A percentile compares a stretch with the other conserved stretches of the same genome.
Evolutionary conservation across 345 rosid species (phyloP).

Genomic region (Hibiscus tridactylites): DNA sequence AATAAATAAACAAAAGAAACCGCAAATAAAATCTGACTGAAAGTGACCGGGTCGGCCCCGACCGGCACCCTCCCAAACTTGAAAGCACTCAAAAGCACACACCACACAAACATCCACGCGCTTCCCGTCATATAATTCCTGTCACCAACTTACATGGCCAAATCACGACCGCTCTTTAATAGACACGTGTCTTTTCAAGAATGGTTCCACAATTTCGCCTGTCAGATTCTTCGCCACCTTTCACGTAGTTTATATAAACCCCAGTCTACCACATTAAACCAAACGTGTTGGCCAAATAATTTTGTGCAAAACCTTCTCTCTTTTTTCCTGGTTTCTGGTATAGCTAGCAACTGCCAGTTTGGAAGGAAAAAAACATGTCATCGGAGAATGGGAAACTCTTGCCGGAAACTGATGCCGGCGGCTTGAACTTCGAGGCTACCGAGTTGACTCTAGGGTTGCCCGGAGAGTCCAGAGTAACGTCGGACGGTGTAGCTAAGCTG

Average conservation of each 20-base stretch:
- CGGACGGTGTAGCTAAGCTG: constrained; percentile 7
- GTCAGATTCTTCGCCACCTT: neutral
- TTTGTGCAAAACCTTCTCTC: neutral
- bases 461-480: constrained; percentile 21
- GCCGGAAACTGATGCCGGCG: constrained; percentile 23
- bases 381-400: constrained; percentile 10
- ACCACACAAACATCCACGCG: constrained; percentile 18
- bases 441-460: constrained; percentile 58
- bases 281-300: constrained; percentile 15
- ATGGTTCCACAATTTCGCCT: neutral
- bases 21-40: neutral
- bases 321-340: neutral
- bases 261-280: neutral
- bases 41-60: constrained; percentile 15
- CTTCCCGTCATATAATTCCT: constrained; percentile 11
- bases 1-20: too few species aligned
- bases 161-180: constrained; percentile 27
- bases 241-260: neutral
- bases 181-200: constrained; percentile 26
- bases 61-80: constrained; percentile 6
- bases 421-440: constrained; percentile 39
- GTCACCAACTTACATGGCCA: constrained; percentile 28
- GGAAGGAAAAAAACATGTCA: constrained; percentile 13
- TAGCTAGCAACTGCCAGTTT: neutral
- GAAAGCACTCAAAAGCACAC: constrained; percentile 6